A percentile compares a stretch with the other conserved stretches of the same genome.
phyloP scores from a whole-genome alignment of 768 basidiomycete genomes.

The Porphyrellus cyaneotinctus region DNA sequence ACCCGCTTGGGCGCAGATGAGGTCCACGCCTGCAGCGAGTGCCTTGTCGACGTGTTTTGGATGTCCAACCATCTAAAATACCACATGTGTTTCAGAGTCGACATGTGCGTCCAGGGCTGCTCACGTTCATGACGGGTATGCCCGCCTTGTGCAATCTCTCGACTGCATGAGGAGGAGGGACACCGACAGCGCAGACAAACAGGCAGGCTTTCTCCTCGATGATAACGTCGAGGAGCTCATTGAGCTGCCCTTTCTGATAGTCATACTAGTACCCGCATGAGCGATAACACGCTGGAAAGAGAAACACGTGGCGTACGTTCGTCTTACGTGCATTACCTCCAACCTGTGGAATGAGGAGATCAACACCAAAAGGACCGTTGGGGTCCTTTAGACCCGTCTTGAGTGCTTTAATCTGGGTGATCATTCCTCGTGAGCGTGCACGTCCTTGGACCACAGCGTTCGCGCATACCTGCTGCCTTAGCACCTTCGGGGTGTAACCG shows the following conservation, averaged over 20 bases:
- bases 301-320: constrained; percentile 50
- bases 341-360: constrained; percentile 83
- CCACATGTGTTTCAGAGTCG: neutral
- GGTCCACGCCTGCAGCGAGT: constrained; percentile 78
- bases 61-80: constrained; percentile 78
- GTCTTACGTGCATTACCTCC: constrained; percentile 89
- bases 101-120: constrained; percentile 11
- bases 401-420: constrained; percentile 57
- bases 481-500: constrained; percentile 79
- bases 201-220: constrained; percentile 85
- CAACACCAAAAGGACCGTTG: constrained; percentile 85
- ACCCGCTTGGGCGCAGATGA: constrained; percentile 92
- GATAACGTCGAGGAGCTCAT: constrained; percentile 83
- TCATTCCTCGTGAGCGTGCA: constrained; percentile 6
- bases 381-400: constrained; percentile 72
- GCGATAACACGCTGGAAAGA: neutral
- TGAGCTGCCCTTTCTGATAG: constrained; percentile 84
- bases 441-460: neutral
- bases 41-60: constrained; percentile 85
- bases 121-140: constrained; percentile 82
- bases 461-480: constrained; percentile 66
- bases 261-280: constrained; percentile 51
- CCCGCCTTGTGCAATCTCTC: constrained; percentile 80
- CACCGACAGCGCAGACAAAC: constrained; percentile 89
- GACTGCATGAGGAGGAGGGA: constrained; percentile 77